Conservation (phyloP, 192 early-diverging fungal genomes). For the Piromyces finnis region DNA sequence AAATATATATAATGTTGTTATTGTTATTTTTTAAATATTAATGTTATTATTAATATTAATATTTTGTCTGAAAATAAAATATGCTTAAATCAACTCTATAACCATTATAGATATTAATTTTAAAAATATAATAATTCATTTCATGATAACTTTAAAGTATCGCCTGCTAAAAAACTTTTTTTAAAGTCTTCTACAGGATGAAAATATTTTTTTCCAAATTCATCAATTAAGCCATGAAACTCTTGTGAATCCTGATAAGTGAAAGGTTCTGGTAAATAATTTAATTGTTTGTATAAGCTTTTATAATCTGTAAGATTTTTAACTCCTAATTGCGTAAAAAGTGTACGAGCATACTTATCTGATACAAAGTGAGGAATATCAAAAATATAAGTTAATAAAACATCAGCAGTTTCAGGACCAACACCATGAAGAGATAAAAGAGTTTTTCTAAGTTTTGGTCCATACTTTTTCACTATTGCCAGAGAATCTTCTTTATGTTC, state of each 20-base stretch:
- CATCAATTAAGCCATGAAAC: background rate
- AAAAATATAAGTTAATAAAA: background rate
- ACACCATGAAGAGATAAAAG: background rate
- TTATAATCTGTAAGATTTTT: background rate
- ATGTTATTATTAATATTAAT: too few species aligned
- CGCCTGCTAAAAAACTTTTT: background rate
- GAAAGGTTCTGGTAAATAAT: background rate
- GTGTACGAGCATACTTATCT: background rate
- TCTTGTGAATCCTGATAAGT: background rate
- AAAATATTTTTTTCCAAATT: background rate
- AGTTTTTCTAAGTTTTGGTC: background rate
- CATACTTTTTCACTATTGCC: background rate
- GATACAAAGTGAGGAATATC: background rate
- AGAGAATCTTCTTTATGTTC: background rate
- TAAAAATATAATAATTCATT: too few species aligned
- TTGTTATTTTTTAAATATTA: too few species aligned
- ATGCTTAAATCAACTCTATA: too few species aligned
- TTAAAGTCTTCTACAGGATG: background rate
- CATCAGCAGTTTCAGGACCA: background rate
- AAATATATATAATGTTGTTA: too few species aligned
- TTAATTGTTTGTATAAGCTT: background rate
- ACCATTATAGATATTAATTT: too few species aligned
- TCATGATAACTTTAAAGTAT: too few species aligned
- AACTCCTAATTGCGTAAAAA: background rate
- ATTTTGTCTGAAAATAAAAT: too few species aligned